Evolutionary conservation across 2,329 filamentous ascomycete genomes (phyloP), one percentile per base, ranked within the genome.

Genomic region (Trichoderma simmonsii): DNA sequence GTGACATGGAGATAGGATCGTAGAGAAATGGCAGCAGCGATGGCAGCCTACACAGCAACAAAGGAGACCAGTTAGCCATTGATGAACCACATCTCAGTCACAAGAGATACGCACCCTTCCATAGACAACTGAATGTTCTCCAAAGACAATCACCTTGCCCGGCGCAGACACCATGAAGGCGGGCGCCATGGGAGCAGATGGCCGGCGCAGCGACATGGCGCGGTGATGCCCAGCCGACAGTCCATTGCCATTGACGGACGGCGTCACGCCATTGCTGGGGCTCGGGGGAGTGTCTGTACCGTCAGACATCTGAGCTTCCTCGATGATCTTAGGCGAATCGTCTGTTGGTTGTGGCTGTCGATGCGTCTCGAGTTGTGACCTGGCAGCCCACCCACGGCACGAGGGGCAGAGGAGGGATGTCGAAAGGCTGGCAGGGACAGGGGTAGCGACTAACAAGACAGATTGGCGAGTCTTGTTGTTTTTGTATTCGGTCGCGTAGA

Each of bases 101-200:
- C 26, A 30, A 51, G 6, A 11, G 18, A 18, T 77, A 39, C 83
- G 71, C 84, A 93, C 92, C 89, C 98, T 98, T 79, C 95, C 95
- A 79, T 99, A 90, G 24, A 99, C 96, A n/a, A 98, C 96, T 3
- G 96, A 93, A 84, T 99, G 96, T 82, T 99, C 96, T 76, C 96
- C 96, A 83, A 95, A 98, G 68, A 98, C 93, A 81, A 99, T 99
- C 79, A 98, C 96, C 82, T 99, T 99, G 75, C 95, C 97, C 0
- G 96, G 96, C 3, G 97, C 95, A 18, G 96, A 98, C 71, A 98
- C 95, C 93, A 99, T 97, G 81, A 99, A 99, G 73, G 95, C 86
- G 57, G 95, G 95, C 83, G 96, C 89, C 89, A 91, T 89, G 4
- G 89, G 89, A 71, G 83, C 89, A 12, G 89, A 91, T 73, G 85